Conservation (phyloP, 257 asterid species). For the Gardenia jasminoides region DNA sequence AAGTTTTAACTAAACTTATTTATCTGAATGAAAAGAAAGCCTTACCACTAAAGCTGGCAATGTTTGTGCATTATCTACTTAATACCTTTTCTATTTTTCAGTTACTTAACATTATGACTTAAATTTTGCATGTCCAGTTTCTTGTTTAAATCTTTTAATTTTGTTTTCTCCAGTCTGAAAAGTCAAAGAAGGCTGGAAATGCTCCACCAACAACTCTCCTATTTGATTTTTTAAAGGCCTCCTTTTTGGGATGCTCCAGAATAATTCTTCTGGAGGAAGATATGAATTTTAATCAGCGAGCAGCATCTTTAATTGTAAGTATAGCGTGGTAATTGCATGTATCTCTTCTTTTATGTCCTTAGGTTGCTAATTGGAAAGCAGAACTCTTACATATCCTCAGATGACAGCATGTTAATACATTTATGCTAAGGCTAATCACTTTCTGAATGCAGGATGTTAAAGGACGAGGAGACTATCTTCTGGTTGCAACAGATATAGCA, state of each 20-base stretch:
- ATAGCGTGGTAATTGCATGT: conserved; percentile 10
- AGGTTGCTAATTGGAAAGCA: not conserved
- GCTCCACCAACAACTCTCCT: conserved; percentile 57
- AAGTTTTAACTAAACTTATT: not conserved
- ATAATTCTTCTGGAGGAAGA: conserved; percentile 75
- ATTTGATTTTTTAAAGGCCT: conserved; percentile 51
- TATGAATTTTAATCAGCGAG: conserved; percentile 82
- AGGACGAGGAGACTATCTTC: conserved; percentile 63
- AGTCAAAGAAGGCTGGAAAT: conserved; percentile 85
- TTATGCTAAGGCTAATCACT: conserved; percentile 6
- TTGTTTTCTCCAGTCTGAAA: conserved; percentile 67
- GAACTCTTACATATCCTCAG: not conserved
- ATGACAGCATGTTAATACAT: not conserved
- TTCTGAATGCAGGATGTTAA: conserved; percentile 54
- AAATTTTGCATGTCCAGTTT: not conserved
- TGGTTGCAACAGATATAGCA: conserved; percentile 92
- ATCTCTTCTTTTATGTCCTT: conserved; percentile 10
- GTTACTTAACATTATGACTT: not conserved
- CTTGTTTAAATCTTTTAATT: not conserved
- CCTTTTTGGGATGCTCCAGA: conserved; percentile 41
- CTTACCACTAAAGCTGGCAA: not conserved
- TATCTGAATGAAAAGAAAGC: not conserved
- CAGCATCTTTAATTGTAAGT: conserved; percentile 64
- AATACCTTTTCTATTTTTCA: not conserved
- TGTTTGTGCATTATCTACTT: not conserved